Evolutionary conservation across 2,329 filamentous ascomycete genomes (phyloP), one percentile per base, ranked within the genome.

Genomic region (Cladosporium sp.): DNA sequence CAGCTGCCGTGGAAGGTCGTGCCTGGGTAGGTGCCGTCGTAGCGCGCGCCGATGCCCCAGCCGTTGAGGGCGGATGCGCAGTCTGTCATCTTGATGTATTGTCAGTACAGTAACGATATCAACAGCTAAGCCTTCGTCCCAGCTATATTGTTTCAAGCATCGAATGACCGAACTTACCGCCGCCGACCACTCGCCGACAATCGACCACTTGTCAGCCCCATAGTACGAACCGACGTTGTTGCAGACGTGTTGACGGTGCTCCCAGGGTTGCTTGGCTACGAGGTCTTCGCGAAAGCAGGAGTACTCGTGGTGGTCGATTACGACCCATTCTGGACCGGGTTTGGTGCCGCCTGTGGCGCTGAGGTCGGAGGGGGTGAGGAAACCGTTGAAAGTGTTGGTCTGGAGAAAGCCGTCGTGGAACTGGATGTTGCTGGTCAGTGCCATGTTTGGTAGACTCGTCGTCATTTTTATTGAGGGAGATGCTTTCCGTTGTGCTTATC

Each of bases 251-350:
- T 75, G 67, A 32, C 78, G 67, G 56, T 86, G 84, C 49, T 78
- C 62, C 55, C 70, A 68, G 3, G 75, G 73, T 30, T 70, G 66
- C 63, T 78, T 66, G 18, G 72, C 70, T 25, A 84, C 67, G 22
- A 78, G 68, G 0, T 67, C 69, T 19, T 73, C 65, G 52, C 71
- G 73, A 67, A 86, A 86, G 51, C 82, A 73, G 62, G 85, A 78
- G 62, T 86, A 87, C 61, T 86, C 80, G 62, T 87, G 84, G 51
- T 83, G 81, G 60, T 87, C 84, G 54, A 87, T 67, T 39, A 78
- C 76, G 35, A 84, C 76, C 40, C 78, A 77, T 38, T 76, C 69
- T 9, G 22, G 22, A 27, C 22, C n/a, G n/a, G n/a, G 22, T 9
- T 27, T 9, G 22, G 5, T 9, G 22, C 22, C 22, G 22, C 22